phyloP scores from a whole-genome alignment of 331 rosid genomes.

The Arachis monticola region DNA sequence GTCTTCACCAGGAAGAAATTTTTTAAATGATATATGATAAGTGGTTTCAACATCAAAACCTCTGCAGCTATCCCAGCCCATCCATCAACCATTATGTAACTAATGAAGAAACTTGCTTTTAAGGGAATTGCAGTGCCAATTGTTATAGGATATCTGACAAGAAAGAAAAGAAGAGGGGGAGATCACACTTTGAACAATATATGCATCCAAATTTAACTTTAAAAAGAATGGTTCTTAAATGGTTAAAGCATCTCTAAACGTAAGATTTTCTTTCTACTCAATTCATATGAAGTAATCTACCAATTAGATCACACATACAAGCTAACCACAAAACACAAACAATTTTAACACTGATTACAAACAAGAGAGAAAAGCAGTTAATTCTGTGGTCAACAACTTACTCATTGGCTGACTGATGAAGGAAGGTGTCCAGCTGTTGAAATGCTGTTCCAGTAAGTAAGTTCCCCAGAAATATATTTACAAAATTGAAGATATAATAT shows the following conservation, averaged over 20 bases:
- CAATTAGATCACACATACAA: slow-evolving; percentile 2
- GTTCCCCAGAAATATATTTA: slow-evolving; percentile 80
- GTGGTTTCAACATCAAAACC: slow-evolving; percentile 81
- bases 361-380: neutral
- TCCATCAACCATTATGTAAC: slow-evolving; percentile 91
- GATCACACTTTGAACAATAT: neutral
- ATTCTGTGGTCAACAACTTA: slow-evolving; percentile 44
- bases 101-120: slow-evolving; percentile 84
- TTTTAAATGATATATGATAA: slow-evolving; percentile 76
- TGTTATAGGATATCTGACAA: slow-evolving; percentile 74
- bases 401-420: slow-evolving; percentile 64
- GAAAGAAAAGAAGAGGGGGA: neutral
- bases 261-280: neutral
- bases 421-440: slow-evolving; percentile 66
- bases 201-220: slow-evolving; percentile 14
- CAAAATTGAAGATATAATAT: slow-evolving; percentile 71
- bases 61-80: slow-evolving; percentile 94
- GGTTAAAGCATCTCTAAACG: slow-evolving; percentile 29
- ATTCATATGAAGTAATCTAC: neutral
- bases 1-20: slow-evolving; percentile 86
- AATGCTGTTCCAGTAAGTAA: slow-evolving; percentile 70
- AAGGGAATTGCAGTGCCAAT: slow-evolving; percentile 78
- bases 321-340: slow-evolving; percentile 14
- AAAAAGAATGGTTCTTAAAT: slow-evolving; percentile 24
- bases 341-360: slow-evolving; percentile 11